phyloP scores from a whole-genome alignment of 257 asterid genomes.

The Petunia secreta region DNA sequence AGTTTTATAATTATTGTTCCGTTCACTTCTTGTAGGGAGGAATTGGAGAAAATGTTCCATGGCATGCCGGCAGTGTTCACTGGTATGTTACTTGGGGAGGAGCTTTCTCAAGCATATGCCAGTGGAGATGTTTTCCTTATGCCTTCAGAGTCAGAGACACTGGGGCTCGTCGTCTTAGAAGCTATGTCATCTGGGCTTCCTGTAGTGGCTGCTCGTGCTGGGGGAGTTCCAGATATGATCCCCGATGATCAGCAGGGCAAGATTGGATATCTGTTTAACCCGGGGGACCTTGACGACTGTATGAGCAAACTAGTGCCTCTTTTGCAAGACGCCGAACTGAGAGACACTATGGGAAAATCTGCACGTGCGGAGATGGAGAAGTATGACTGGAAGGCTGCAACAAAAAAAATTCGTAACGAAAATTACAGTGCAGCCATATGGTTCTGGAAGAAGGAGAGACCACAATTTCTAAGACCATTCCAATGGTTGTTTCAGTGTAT shows the following conservation, averaged over 20 bases:
- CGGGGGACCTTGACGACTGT: slow-evolving; percentile 89
- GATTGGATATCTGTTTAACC: slow-evolving; percentile 74
- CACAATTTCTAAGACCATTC: slow-evolving; percentile 59
- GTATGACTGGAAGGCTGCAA: slow-evolving; percentile 95
- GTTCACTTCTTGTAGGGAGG: slow-evolving; percentile 51
- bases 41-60: slow-evolving; percentile 70
- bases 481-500: slow-evolving; percentile 67
- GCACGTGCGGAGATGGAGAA: slow-evolving; percentile 88
- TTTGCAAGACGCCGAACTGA: slow-evolving; percentile 51
- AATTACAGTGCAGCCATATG: slow-evolving; percentile 84
- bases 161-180: slow-evolving; percentile 87
- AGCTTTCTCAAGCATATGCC: slow-evolving; percentile 93
- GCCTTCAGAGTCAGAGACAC: slow-evolving; percentile 98
- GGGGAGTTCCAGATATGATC: slow-evolving; percentile 91
- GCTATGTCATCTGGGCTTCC: slow-evolving; percentile 99
- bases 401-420: slow-evolving; percentile 70
- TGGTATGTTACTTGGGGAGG: slow-evolving; percentile 91
- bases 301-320: slow-evolving; percentile 76
- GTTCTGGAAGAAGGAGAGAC: slow-evolving; percentile 86
- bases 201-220: slow-evolving; percentile 95
- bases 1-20: background rate
- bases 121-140: slow-evolving; percentile 88
- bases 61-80: slow-evolving; percentile 86
- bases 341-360: slow-evolving; percentile 74
- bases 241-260: slow-evolving; percentile 85